A percentile compares a stretch with the other conserved stretches of the same genome.
phyloP scores from a whole-genome alignment of 164 flowering plant species.

The Santalum album region DNA sequence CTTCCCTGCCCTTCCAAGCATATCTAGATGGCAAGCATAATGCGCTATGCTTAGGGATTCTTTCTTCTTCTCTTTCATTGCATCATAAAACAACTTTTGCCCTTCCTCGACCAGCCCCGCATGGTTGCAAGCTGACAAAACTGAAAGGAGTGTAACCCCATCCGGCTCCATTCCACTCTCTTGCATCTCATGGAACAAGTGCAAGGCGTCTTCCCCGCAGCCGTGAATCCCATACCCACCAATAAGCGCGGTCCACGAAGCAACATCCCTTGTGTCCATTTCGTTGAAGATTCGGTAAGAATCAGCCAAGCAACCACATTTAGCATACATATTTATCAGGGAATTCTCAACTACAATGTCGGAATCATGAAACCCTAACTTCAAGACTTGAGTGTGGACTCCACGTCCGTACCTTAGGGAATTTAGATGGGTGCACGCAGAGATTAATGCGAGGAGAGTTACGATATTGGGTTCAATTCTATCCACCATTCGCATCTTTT shows the following conservation, averaged over 20 bases:
- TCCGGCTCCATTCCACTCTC: conserved; percentile 30
- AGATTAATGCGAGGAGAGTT: conserved; percentile 36
- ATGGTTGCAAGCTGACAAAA: conserved; percentile 54
- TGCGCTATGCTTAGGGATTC: conserved; percentile 25
- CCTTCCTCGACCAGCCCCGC: conserved; percentile 51
- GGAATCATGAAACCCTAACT: conserved; percentile 21
- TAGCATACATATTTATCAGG: conserved; percentile 51
- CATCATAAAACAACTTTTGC: conserved; percentile 21
- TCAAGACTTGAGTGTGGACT: conserved; percentile 35
- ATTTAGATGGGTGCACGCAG: conserved; percentile 23
- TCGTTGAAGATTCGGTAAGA: conserved; percentile 34
- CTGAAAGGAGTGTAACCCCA: conserved; percentile 32
- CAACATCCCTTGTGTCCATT: conserved; percentile 30
- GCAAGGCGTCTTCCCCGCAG: conserved; percentile 37
- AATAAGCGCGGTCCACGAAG: conserved; percentile 55
- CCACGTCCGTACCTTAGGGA: conserved; percentile 24
- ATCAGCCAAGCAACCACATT: conserved; percentile 42
- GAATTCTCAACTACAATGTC: conserved; percentile 38
- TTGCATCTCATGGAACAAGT: conserved; percentile 42
- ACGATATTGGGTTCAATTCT: conserved; percentile 43
- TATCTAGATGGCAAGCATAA: conserved; percentile 61
- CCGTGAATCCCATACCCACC: conserved; percentile 41
- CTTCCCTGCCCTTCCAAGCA: conserved; percentile 54
- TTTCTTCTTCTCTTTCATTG: conserved; percentile 8
- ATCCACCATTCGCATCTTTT: conserved; percentile 32